Evolutionary conservation across 192 early-diverging fungal genomes (phyloP).

Genomic region (Coemansia sp.): DNA sequence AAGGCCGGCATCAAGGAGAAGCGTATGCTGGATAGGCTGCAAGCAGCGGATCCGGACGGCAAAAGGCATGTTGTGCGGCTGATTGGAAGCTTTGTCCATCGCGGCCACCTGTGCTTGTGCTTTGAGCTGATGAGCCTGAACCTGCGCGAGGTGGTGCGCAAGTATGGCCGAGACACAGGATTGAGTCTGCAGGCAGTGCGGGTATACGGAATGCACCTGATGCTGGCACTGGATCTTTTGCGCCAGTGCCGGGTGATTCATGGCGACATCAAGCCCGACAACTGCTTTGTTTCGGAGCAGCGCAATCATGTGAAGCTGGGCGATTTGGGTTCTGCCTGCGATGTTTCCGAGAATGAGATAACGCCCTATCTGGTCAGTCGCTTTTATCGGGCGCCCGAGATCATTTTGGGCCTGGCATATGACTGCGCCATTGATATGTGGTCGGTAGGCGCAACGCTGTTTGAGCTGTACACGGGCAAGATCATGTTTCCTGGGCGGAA

Average conservation of each 20-base stretch:
- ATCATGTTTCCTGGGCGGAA: slow-evolving; percentile 90
- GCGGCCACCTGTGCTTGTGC: slow-evolving; percentile 86
- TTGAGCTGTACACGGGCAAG: slow-evolving; percentile 93
- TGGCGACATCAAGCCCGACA: slow-evolving; percentile 98
- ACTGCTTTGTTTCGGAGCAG: slow-evolving; percentile 85
- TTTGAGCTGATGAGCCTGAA: slow-evolving; percentile 95
- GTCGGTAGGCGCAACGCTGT: slow-evolving; percentile 92
- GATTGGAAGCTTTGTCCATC: slow-evolving; percentile 83
- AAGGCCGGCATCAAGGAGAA: slow-evolving; percentile 87
- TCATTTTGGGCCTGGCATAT: slow-evolving; percentile 88
- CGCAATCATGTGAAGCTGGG: slow-evolving; percentile 84
- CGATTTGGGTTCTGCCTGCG: slow-evolving; percentile 91
- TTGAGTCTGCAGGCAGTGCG: slow-evolving; percentile 92
- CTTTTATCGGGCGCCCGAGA: slow-evolving; percentile 97
- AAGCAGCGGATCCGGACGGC: slow-evolving; percentile 79
- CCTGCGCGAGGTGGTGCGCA: slow-evolving; percentile 87
- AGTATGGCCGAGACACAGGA: slow-evolving; percentile 91
- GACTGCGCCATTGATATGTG: slow-evolving; percentile 90
- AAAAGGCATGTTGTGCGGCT: slow-evolving; percentile 88
- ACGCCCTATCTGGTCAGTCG: slow-evolving; percentile 94
- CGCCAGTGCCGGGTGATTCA: slow-evolving; percentile 83
- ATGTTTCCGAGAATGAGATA: slow-evolving; percentile 84
- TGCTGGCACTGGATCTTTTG: slow-evolving; percentile 78
- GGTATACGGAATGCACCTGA: slow-evolving; percentile 86
- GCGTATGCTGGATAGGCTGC: slow-evolving; percentile 82